Evolutionary conservation across 352 stramenopile species (phyloP), one percentile per base, ranked within the genome.

Genomic region (Pythium brachiatum): DNA sequence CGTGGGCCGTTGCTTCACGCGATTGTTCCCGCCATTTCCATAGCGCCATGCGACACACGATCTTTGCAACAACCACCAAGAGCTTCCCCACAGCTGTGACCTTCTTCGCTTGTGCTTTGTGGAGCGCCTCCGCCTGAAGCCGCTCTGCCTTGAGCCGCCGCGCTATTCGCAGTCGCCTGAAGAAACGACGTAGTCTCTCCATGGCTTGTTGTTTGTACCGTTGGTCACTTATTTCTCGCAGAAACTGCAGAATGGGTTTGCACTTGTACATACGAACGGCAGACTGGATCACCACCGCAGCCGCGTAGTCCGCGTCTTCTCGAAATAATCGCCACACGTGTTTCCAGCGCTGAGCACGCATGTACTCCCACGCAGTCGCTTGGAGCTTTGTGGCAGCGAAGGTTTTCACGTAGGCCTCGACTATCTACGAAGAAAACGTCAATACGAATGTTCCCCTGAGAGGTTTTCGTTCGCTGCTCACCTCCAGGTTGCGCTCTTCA

Each of bases 331-430:
- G 47, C 68, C 79, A 79, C 1, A 77, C 29, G 0, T 32, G 59
- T 25, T 75, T 86, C 81, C 81, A 90, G 8, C 58, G 61, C 2
- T 66, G 61, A 29, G 70, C 66, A 0, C 69, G 73, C 16, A 84
- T 55, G 25, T 68, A 87, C 7, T 71, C 64, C 13, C 78, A 66
- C 21, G 64, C 64, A 20, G 60, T 71, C 1, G 61, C 29, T 48
- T 90, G 81, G 3, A 90, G 52, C 25, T 79, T 85, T 9, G 48
- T 56, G 0, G 60, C 70, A 3, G 79, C 81, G 36, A 87, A 73
- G 18, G 73, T 63, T 8, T 29, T 31, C 1, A 90, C 75, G 32
- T 80, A 79, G 16, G 73, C 69, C 0, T 72, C 68, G 21, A 89
- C 83, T 5, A 79, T 51, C 80, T 84, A 39, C n/a, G 7, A 53